Base-by-base conservation (phyloP, 768 basidiomycete genomes). In the Phlegmacium glaucopus region DNA sequence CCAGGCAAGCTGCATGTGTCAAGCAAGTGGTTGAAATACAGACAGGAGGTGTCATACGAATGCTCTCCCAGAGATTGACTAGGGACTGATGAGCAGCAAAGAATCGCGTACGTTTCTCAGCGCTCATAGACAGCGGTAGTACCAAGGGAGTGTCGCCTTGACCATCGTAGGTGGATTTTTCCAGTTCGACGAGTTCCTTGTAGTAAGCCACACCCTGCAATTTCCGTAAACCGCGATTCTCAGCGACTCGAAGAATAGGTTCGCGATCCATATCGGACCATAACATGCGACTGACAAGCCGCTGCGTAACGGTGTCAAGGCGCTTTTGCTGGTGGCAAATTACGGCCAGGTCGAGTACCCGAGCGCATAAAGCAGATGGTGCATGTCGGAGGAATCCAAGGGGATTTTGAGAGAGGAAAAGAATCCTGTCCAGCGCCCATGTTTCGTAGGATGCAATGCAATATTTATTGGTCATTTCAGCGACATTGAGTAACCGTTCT, bases 51-150 rank as follows among this genome's bases (percentile, higher is more conserved):
- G 62, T 56, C 7, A 60, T 61, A 15, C 75, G 77, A 16, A 85
- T 54, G 25, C 67, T 64, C 42, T 81, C 78, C 82, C 83, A 84
- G 15, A 75, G 62, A 40, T 63, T 65, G 16, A 77, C 66, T 32
- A 87, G 73, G 16, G 78, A 76, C 44, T 75, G 63, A 50, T 80
- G 79, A 2, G 86, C 85, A 15, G 75, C 68, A 12, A 85, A 66
- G 37, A 85, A 71, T 34, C 74, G 72, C 62, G 75, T 66, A 32
- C 75, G 77, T 48, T 57, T 62, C 42, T 71, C 71, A 6, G 61
- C 45, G 45, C 59, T 58, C 45, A 65, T 63, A 10, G 55, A 56
- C n/a, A 53, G 52, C 7, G 66, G 65, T 39, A 70, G 67, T 15
- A 55, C 49, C 7, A 58, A 58, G 22, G 58, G 62, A 3, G 50